Base-by-base conservation (phyloP, 306 rosid species). In the Cicer arietinum region DNA sequence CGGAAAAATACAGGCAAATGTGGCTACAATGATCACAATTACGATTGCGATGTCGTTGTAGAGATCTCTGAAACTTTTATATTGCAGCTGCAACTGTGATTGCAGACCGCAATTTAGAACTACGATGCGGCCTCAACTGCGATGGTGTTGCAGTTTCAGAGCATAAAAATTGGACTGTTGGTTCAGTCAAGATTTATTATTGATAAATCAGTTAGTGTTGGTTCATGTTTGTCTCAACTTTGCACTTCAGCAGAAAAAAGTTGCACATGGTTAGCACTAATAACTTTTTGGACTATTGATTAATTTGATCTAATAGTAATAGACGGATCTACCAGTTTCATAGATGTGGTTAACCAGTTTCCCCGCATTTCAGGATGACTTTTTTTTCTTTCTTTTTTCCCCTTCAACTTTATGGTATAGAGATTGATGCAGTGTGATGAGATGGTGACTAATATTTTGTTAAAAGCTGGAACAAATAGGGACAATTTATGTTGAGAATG, bases 401-500 rank as follows among this genome's bases (percentile, higher is more conserved):
- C 37, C 7, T 67, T 53, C 50, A n/a, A 39, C 54, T 48, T 14
- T 52, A 45, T 71, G 71, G 35, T 5, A 48, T 50, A 42, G 3
- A 25, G 81, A n/a, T 71, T 65, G 75, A 71, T 67, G 30, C 30
- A 10, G 45, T 39, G 18, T 61, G 45, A 74, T 54, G 81, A 78
- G 76, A 48, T 46, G 63, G 73, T 76, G 54, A 71, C 59, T 67
- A 75, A 79, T 76, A 65, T 62, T 79, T 68, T 79, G 82, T 30
- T 65, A 56, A 79, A 85, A 54, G 69, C 62, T 13, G 18, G 54
- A 60, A 45, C 39, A 52, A 62, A 71, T 77, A 62, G 67, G 67
- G 63, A 16, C 77, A 57, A 57, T 63, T 72, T 75, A 78, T 78
- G 84, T 79, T 51, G 74, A 73, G 72, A 78, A 62, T 65, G 60